phyloP scores from a whole-genome alignment of 768 basidiomycete genomes.

The Termitomyces sp. region DNA sequence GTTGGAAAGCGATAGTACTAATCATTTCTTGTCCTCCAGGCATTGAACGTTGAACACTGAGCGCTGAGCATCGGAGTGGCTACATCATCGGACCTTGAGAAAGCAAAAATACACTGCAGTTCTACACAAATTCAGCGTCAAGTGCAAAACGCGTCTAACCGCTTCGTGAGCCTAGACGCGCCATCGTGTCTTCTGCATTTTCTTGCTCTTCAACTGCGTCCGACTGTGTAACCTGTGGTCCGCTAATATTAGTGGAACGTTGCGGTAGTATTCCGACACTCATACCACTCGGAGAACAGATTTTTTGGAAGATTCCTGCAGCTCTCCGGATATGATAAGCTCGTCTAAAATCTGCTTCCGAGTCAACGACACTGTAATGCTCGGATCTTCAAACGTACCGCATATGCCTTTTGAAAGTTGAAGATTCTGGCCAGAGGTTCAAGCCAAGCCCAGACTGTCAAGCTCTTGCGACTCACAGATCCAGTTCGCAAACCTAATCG shows the following conservation, averaged over 20 bases:
- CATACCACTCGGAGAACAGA: conserved; percentile 60
- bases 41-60: too few species aligned
- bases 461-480: conserved; percentile 59
- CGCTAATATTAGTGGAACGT: neutral
- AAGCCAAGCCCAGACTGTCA: neutral
- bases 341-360: conserved; percentile 78
- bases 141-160: conserved; percentile 43
- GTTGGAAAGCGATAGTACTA: neutral
- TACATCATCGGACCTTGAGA: conserved; percentile 45
- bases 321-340: conserved; percentile 93
- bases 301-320: conserved; percentile 97
- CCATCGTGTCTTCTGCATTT: conserved; percentile 77
- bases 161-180: conserved; percentile 68
- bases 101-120: conserved; percentile 18
- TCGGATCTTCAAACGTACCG: conserved; percentile 40
- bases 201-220: conserved; percentile 85
- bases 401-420: conserved; percentile 99
- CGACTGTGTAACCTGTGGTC: conserved; percentile 75
- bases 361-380: neutral
- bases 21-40: neutral
- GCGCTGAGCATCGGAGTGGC: neutral
- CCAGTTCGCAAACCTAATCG: conserved; percentile 85
- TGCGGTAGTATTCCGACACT: conserved; percentile 1
- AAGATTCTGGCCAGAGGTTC: conserved; percentile 66
- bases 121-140: conserved; percentile 16